Conservation (phyloP, 1,284 basidiomycete genomes). For the Apiotrichum gracile region DNA sequence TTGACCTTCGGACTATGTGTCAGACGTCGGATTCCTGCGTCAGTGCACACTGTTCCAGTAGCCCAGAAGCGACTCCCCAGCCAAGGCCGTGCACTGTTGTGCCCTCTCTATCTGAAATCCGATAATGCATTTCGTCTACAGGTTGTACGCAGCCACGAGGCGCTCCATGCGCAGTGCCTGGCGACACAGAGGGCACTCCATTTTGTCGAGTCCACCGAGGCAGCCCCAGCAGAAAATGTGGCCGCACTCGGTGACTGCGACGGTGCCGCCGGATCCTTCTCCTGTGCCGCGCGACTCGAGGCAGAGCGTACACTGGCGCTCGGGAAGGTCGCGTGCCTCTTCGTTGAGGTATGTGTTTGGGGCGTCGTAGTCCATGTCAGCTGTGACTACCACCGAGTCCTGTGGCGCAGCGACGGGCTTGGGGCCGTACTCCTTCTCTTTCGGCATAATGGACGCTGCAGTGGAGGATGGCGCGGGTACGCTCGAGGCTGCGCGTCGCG, state of each 20-base stretch:
- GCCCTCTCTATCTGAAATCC: background rate
- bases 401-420: conserved; percentile 12
- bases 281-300: conserved; percentile 70
- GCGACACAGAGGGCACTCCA: conserved; percentile 74
- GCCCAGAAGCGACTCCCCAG: no score
- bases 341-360: conserved; percentile 37
- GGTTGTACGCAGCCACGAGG: conserved; percentile 75
- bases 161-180: conserved; percentile 68
- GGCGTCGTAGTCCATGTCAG: conserved; percentile 21
- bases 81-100: background rate
- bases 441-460: background rate
- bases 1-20: no score
- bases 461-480: background rate
- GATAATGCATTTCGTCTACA: conserved; percentile 47
- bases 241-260: conserved; percentile 82
- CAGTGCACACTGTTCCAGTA: no score
- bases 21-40: no score
- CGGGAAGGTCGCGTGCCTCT: conserved; percentile 50
- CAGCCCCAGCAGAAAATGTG: conserved; percentile 94
- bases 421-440: conserved; percentile 5
- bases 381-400: conserved; percentile 52
- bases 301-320: conserved; percentile 76
- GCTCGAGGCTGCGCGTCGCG: background rate
- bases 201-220: conserved; percentile 87
- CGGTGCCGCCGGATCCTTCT: conserved; percentile 47